Conservation (phyloP, 2,329 filamentous ascomycete species). For the Lasiodiplodia sp. region DNA sequence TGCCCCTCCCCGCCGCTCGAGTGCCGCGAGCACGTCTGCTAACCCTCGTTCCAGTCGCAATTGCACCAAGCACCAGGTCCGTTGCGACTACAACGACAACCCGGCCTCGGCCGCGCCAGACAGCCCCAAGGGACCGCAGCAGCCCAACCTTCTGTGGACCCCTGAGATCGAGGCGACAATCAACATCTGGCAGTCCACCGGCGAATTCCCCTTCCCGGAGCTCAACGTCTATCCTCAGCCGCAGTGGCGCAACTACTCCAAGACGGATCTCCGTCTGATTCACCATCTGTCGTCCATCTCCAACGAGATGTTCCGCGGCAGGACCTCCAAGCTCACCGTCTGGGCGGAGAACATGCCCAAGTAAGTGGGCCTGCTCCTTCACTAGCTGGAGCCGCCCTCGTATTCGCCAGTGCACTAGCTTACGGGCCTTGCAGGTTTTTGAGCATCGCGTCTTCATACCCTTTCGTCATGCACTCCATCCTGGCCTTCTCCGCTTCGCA, state of each 20-base stretch:
- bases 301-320: slow-evolving; percentile 77
- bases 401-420: slow-evolving; percentile 42
- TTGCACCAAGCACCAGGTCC: slow-evolving; percentile 98
- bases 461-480: slow-evolving; percentile 93
- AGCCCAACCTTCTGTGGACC: slow-evolving; percentile 78
- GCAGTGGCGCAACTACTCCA: slow-evolving; percentile 74
- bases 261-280: slow-evolving; percentile 84
- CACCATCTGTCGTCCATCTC: slow-evolving; percentile 89
- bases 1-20: background rate
- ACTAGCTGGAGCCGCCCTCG: slow-evolving; percentile 34
- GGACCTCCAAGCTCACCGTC: slow-evolving; percentile 83
- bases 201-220: slow-evolving; percentile 83
- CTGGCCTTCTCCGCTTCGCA: slow-evolving; percentile 95
- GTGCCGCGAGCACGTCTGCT: background rate
- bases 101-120: slow-evolving; percentile 69
- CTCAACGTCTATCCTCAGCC: slow-evolving; percentile 78
- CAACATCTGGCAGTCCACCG: slow-evolving; percentile 82
- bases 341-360: slow-evolving; percentile 94
- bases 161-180: slow-evolving; percentile 83
- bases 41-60: slow-evolving; percentile 71
- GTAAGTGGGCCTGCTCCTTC: slow-evolving; percentile 62
- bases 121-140: slow-evolving; percentile 58
- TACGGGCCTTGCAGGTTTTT: slow-evolving; percentile 68
- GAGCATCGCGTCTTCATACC: slow-evolving; percentile 78
- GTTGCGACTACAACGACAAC: slow-evolving; percentile 96